These are phyloP conservation scores for Gyrodon lividus DNA, from an alignment of 768 basidiomycete genomes.

Conservation along the genomic window DNA sequence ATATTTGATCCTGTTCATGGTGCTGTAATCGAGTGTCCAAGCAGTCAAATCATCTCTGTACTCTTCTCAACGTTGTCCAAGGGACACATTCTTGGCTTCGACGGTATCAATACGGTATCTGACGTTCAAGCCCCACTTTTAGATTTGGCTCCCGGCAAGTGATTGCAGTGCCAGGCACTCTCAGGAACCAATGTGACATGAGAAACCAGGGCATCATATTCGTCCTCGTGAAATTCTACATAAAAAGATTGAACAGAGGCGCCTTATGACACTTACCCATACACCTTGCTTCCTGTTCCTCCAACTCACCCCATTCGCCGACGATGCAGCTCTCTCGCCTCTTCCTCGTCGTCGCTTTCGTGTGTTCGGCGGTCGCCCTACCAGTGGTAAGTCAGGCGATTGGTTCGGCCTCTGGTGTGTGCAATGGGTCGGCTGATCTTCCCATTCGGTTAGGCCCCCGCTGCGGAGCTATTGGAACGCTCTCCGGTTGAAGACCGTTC, in stretches of 20 bases:
- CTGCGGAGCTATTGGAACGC: not conserved
- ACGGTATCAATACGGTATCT: not conserved
- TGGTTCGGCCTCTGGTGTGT: too few relatives aligned
- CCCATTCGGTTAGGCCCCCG: not conserved
- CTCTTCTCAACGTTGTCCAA: too few relatives aligned
- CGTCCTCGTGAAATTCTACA: not conserved
- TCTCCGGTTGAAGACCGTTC: not conserved
- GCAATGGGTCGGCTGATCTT: not conserved
- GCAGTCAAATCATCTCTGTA: not conserved
- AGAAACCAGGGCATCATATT: not conserved
- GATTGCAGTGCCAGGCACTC: not conserved
- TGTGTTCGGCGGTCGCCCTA: not conserved
- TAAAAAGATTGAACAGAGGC: not conserved
- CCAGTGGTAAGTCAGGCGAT: not conserved
- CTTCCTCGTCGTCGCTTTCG: conserved; percentile 1
- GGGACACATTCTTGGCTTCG: not conserved
- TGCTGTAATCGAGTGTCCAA: too few relatives aligned
- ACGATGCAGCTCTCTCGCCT: conserved; percentile 4
- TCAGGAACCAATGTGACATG: too few relatives aligned
- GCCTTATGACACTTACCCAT: too few relatives aligned
- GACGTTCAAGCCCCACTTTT: not conserved
- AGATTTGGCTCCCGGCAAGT: not conserved
- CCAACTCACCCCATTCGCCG: not conserved
- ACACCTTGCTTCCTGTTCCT: too few relatives aligned
- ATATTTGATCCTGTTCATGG: too few relatives aligned